Evolutionary conservation across 768 basidiomycete species (phyloP), one percentile per base, ranked within the genome.

Genomic region (Auricularia auricula-judae): DNA sequence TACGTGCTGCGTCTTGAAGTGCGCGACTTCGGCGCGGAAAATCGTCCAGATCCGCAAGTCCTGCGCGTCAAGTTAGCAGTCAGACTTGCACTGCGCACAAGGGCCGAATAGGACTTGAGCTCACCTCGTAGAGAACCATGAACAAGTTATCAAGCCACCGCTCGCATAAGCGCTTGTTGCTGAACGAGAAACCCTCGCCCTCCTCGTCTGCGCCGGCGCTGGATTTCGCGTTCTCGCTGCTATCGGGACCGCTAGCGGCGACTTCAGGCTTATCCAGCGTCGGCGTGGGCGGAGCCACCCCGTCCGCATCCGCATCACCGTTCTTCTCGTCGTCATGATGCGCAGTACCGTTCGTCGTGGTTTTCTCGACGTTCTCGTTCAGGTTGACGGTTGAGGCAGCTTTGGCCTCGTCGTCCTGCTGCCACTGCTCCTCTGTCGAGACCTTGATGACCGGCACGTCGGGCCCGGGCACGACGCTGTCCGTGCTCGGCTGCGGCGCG

Each of bases 11-110:
- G 93, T 95, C 73, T 97, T 98, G 84, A 97, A 99, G 73, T 99
- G 97, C 0, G 95, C 94, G 11, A 98, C 91, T 72, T 98, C 97
- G 2, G 97, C 96, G 29, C 97, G 84, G 85, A 96, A 99, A 71
- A 99, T 98, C 1, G 97, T 99, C 89, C 96, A 98, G 3, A 99
- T 91, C 16, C 97, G 86, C 44, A 99, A 80, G 73, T 99, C 97
- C 92, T 95, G 67, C 5, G 51, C 2, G 29, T 29, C 29, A 35
- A 42, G 3, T 21, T 36, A 64, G 29, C 34, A 64, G 29, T 29
- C 29, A 29, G 29, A 29, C 29, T 29, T 29, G 29, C 29, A 29
- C 29, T 29, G 1, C 29, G 1, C 29, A 29, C 29, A 29, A 29
- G 1, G 29, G 29, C 36, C 62, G 36, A 29, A 8, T 4, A 7